A percentile compares a stretch with the other conserved stretches of the same genome.
Evolutionary conservation across 1,139 yeast genomes (phyloP).

Genomic region (Taphrina pruni): DNA sequence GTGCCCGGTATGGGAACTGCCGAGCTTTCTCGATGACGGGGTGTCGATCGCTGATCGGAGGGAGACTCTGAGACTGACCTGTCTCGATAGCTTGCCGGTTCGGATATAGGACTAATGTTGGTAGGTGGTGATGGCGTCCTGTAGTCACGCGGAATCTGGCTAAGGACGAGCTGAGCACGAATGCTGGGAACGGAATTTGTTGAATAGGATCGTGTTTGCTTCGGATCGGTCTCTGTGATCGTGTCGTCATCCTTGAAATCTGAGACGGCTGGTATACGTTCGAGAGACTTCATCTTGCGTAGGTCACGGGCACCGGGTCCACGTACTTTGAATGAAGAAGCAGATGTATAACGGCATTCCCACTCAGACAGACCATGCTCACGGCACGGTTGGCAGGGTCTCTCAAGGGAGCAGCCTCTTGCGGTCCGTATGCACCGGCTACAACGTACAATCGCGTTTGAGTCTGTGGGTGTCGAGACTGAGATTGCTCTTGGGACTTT

Average conservation of each 20-base stretch:
- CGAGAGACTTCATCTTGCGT: slow-evolving; percentile 13
- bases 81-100: slow-evolving; percentile 12
- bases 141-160: slow-evolving; percentile 25
- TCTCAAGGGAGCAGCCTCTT: slow-evolving; percentile 27
- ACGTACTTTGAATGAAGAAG: slow-evolving; percentile 39
- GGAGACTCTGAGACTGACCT: slow-evolving; percentile 1
- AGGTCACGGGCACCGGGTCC: slow-evolving; percentile 33
- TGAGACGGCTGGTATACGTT: slow-evolving; percentile 17
- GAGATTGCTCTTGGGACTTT: neutral
- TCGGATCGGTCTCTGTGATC: neutral
- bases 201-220: slow-evolving; percentile 25
- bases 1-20: slow-evolving; percentile 37
- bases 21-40: slow-evolving; percentile 1
- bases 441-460: slow-evolving; percentile 27
- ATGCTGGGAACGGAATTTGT: slow-evolving; percentile 15
- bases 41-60: slow-evolving; percentile 8
- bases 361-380: slow-evolving; percentile 30
- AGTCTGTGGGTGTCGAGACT: neutral
- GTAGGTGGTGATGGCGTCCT: slow-evolving; percentile 36
- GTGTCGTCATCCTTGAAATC: neutral
- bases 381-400: slow-evolving; percentile 39
- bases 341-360: slow-evolving; percentile 40
- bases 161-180: slow-evolving; percentile 17
- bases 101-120: slow-evolving; percentile 31
- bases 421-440: slow-evolving; percentile 40